These are phyloP conservation scores for Coccomyxa sp. DNA, from an alignment of 139 green algal species.

Conservation along the genomic window DNA sequence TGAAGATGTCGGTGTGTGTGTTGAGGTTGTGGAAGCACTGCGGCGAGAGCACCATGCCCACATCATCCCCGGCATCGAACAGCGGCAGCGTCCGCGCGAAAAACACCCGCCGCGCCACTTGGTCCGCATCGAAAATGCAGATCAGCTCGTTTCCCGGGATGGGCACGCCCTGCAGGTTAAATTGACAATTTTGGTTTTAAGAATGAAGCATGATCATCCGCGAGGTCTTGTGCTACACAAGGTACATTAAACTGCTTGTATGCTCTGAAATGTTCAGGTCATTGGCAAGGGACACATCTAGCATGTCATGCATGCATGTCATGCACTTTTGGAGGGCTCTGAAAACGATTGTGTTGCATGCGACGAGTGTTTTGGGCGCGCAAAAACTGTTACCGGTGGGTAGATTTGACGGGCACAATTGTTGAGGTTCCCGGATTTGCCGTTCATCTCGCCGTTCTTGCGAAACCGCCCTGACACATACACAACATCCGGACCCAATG, in stretches of 20 bases:
- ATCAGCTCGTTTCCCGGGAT: constrained; percentile 41
- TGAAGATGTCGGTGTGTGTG: constrained; percentile 31
- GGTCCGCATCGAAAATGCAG: constrained; percentile 70
- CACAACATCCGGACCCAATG: constrained; percentile 33
- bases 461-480: constrained; percentile 66
- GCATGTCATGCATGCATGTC: neutral
- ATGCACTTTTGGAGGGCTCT: neutral
- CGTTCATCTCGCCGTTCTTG: constrained; percentile 66
- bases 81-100: constrained; percentile 54
- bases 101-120: constrained; percentile 48
- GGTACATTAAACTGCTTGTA: too few species aligned
- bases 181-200: too few species aligned
- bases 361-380: too few species aligned
- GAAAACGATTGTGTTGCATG: neutral
- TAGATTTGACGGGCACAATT: constrained; percentile 37
- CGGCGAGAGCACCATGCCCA: constrained; percentile 26
- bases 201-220: too few species aligned
- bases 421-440: constrained; percentile 80
- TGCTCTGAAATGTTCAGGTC: too few species aligned
- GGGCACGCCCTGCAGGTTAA: constrained; percentile 1
- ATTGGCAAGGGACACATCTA: neutral
- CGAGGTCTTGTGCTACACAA: too few species aligned
- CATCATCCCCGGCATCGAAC: constrained; percentile 33
- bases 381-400: neutral
- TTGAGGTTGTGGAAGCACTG: constrained; percentile 35